Percentiles rank a stretch among this genome's conserved stretches.
Conservation (phyloP, 148 eudicot species). For the Oxyria digyna region DNA sequence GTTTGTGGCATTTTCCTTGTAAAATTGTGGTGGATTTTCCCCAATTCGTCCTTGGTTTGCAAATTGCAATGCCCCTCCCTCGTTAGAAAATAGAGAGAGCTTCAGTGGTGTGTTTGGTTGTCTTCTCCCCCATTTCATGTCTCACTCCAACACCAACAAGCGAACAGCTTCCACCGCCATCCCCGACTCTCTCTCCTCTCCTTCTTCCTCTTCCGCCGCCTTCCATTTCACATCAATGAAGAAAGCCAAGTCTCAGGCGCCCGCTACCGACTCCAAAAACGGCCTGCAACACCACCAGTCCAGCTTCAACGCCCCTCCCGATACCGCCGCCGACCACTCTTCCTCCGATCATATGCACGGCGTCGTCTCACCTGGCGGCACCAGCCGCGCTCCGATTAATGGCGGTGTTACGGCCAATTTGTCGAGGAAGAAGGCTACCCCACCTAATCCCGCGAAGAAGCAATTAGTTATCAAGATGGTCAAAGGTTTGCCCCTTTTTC, state of each 20-base stretch:
- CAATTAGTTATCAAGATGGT: conserved; percentile 62
- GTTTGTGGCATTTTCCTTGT: too few species aligned
- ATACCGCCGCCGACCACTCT: conserved; percentile 11
- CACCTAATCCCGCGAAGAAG: conserved; percentile 78
- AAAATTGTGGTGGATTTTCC: too few species aligned
- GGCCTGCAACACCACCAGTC: conserved; percentile 16
- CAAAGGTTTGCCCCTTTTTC: conserved; percentile 40
- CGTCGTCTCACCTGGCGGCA: conserved; percentile 2
- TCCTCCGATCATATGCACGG: conserved; percentile 22
- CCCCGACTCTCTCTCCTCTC: conserved; percentile 13
- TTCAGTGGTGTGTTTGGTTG: neutral
- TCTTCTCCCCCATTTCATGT: conserved; percentile 9
- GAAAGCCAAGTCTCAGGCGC: conserved; percentile 51
- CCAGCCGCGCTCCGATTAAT: conserved; percentile 9
- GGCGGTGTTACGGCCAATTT: conserved; percentile 53
- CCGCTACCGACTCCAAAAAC: conserved; percentile 26
- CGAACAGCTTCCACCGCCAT: conserved; percentile 14
- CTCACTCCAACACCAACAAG: conserved; percentile 11
- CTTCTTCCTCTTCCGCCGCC: conserved; percentile 9
- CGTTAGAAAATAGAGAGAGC: neutral
- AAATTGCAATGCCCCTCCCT: too few species aligned
- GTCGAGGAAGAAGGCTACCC: conserved; percentile 77
- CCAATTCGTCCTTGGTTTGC: too few species aligned
- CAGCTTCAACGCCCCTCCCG: conserved; percentile 12
- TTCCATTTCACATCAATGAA: conserved; percentile 33